phyloP scores from a whole-genome alignment of 2,329 filamentous ascomycete species.

The Dactylonectria estremocensis region DNA sequence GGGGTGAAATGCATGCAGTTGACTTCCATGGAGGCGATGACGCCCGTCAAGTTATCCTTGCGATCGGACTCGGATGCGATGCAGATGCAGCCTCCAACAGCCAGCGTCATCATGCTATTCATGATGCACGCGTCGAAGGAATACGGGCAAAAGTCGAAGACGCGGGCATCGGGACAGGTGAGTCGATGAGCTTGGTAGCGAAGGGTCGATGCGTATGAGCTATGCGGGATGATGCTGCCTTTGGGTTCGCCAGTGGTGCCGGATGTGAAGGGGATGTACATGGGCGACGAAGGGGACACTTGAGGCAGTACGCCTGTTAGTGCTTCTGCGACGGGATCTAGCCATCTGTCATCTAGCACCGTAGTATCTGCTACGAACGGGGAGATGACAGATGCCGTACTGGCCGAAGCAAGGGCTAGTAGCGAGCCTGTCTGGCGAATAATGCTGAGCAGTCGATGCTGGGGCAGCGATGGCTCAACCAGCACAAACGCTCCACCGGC shows the following conservation, averaged over 20 bases:
- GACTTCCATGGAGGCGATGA: constrained; percentile 51
- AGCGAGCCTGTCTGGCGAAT: neutral
- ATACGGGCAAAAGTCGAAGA: constrained; percentile 14
- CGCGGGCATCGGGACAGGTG: neutral
- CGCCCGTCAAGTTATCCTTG: constrained; percentile 40
- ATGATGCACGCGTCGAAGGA: constrained; percentile 17
- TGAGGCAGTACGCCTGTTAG: neutral
- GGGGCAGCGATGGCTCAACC: constrained; percentile 3
- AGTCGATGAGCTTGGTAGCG: neutral
- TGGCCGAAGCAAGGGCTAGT: neutral
- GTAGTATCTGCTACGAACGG: neutral
- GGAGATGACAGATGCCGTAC: neutral
- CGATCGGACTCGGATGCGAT: constrained; percentile 19
- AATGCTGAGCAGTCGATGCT: constrained; percentile 3
- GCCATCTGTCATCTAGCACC: neutral
- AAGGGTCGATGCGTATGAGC: neutral
- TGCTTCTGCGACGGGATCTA: neutral
- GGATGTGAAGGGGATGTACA: constrained; percentile 12
- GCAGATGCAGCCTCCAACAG: constrained; percentile 20
- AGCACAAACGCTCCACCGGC: constrained; percentile 7
- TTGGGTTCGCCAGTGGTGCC: constrained; percentile 5
- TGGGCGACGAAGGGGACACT: neutral
- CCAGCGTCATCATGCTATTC: constrained; percentile 18
- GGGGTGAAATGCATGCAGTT: constrained; percentile 41
- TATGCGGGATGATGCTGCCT: neutral